Evolutionary conservation across 148 eudicot species (phyloP).

Genomic region (Nepenthes gracilis): DNA sequence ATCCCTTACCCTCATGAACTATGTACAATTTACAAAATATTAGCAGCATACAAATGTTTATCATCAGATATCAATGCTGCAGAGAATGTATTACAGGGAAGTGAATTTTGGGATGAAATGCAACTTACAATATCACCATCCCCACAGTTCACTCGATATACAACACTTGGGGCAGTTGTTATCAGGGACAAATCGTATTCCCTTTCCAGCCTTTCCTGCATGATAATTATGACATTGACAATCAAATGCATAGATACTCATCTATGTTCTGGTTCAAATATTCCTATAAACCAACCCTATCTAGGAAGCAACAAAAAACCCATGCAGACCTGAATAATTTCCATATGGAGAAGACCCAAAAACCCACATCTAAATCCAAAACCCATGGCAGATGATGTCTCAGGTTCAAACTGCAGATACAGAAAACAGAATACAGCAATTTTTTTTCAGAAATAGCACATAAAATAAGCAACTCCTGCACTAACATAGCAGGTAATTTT

Average conservation of each 20-base stretch:
- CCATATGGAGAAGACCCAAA: conserved; percentile 96
- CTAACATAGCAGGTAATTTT: neutral
- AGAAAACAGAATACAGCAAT: conserved; percentile 5
- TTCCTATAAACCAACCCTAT: neutral
- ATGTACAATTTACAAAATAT: no score
- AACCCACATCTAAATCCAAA: conserved; percentile 99
- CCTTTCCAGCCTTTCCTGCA: conserved; percentile 98
- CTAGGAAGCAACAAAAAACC: neutral
- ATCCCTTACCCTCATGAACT: no score
- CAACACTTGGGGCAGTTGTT: conserved; percentile 99
- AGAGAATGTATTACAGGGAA: conserved; percentile 6
- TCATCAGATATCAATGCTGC: neutral
- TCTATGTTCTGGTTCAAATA: neutral
- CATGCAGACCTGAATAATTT: conserved; percentile 80
- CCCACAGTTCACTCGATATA: conserved; percentile 63
- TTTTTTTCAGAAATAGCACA: conserved; percentile 2
- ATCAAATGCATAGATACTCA: neutral
- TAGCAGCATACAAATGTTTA: no score
- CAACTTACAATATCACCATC: conserved; percentile 72
- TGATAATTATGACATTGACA: conserved; percentile 8
- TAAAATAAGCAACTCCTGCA: neutral
- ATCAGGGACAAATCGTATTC: conserved; percentile 85
- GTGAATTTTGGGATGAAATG: conserved; percentile 10
- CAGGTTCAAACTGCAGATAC: conserved; percentile 84
- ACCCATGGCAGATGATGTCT: conserved; percentile 98